phyloP scores from a whole-genome alignment of 306 rosid species.

The Mucuna pruriens region DNA sequence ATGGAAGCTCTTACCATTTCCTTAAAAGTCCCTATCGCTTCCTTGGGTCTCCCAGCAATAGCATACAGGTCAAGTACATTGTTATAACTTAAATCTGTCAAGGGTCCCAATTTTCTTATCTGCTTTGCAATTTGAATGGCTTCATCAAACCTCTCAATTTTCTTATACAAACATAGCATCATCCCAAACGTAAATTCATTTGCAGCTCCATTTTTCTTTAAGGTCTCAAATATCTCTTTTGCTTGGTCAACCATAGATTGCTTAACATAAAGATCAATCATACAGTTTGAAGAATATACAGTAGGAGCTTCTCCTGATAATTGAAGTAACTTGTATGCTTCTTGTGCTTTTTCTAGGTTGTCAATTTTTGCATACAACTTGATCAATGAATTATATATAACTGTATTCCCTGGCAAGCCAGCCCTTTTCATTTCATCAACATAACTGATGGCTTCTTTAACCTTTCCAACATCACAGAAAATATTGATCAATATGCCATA shows the following conservation, averaged over 20 bases:
- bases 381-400: conserved; percentile 78
- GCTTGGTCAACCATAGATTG: conserved; percentile 78
- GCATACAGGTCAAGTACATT: conserved; percentile 73
- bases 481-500: conserved; percentile 86
- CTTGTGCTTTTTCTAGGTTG: conserved; percentile 73
- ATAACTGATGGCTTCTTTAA: conserved; percentile 67
- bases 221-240: conserved; percentile 64
- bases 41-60: conserved; percentile 74
- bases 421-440: conserved; percentile 68
- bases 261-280: conserved; percentile 80
- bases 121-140: conserved; percentile 71
- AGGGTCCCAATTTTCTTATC: conserved; percentile 64
- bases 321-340: conserved; percentile 69
- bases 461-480: conserved; percentile 72
- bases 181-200: conserved; percentile 85
- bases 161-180: conserved; percentile 89
- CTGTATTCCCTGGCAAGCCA: conserved; percentile 71
- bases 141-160: conserved; percentile 65
- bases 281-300: conserved; percentile 80
- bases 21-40: conserved; percentile 59
- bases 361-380: conserved; percentile 85
- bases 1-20: conserved; percentile 62
- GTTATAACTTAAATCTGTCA: conserved; percentile 74
- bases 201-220: conserved; percentile 66
- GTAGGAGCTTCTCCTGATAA: conserved; percentile 66